Conservation (phyloP, 345 rosid genomes). For the Eucalyptus cloeziana region DNA sequence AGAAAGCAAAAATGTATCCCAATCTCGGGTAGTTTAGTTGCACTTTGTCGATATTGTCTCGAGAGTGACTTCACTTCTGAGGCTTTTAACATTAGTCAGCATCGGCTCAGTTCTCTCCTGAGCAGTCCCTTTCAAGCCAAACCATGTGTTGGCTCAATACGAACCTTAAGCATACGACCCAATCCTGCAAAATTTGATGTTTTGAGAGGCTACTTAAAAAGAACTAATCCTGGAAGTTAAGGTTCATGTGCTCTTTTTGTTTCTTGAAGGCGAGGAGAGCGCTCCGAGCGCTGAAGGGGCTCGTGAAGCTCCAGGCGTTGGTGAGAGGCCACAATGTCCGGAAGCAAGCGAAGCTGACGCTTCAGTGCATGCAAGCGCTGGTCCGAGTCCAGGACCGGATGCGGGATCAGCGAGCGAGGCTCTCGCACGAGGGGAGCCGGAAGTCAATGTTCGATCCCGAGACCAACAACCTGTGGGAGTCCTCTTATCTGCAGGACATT, state of each 20-base stretch:
- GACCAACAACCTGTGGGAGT: constrained; percentile 36
- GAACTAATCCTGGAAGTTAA: neutral
- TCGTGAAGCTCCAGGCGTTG: constrained; percentile 88
- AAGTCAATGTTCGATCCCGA: constrained; percentile 38
- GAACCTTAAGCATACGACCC: neutral
- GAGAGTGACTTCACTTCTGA: neutral
- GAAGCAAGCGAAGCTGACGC: constrained; percentile 60
- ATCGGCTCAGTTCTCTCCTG: neutral
- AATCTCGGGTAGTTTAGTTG: neutral
- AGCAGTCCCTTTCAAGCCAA: neutral
- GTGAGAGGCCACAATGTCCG: constrained; percentile 88
- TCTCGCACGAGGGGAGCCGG: constrained; percentile 29
- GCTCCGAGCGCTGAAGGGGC: constrained; percentile 69
- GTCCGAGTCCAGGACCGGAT: constrained; percentile 72
- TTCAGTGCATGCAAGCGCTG: constrained; percentile 72
- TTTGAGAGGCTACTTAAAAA: neutral
- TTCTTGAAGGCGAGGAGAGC: constrained; percentile 66
- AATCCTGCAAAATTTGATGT: neutral
- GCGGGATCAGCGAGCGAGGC: constrained; percentile 39
- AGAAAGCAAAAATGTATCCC: neutral
- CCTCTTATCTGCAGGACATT: constrained; percentile 52
- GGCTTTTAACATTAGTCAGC: neutral
- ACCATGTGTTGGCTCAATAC: neutral
- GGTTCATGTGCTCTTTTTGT: neutral
- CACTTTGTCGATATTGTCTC: neutral